phyloP scores from a whole-genome alignment of 2,329 filamentous ascomycete species.

The Colletotrichum eremochloae region DNA sequence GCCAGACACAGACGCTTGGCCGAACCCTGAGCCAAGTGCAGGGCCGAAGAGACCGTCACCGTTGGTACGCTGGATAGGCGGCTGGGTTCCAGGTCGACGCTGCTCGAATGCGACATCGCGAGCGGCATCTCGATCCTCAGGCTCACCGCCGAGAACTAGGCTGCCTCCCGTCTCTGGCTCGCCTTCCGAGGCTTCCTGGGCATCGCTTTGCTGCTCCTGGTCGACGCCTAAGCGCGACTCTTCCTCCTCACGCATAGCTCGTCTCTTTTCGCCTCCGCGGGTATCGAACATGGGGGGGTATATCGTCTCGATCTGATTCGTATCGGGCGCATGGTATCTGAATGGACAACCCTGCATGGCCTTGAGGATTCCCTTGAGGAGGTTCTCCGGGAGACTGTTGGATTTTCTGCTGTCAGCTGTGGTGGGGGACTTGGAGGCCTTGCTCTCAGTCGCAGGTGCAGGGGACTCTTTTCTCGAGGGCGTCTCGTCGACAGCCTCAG shows the following conservation, averaged over 20 bases:
- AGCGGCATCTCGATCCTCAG: constrained; percentile 79
- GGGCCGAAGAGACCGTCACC: constrained; percentile 68
- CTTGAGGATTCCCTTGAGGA: constrained; percentile 54
- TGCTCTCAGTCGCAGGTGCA: constrained; percentile 28
- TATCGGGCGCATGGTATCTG: constrained; percentile 42
- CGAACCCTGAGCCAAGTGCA: constrained; percentile 62
- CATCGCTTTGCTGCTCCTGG: constrained; percentile 62
- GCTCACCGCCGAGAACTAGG: constrained; percentile 90
- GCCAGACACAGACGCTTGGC: constrained; percentile 63
- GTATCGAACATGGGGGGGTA: constrained; percentile 84
- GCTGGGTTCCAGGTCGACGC: constrained; percentile 77
- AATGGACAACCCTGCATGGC: constrained; percentile 55
- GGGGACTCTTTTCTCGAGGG: constrained; percentile 52
- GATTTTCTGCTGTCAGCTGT: constrained; percentile 18
- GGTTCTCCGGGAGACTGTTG: constrained; percentile 42
- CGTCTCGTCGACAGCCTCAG: constrained; percentile 57
- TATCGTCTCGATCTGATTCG: constrained; percentile 44
- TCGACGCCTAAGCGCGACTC: constrained; percentile 63
- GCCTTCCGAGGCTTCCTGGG: constrained; percentile 72
- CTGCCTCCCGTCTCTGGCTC: constrained; percentile 86
- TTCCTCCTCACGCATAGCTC: constrained; percentile 81
- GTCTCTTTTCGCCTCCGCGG: constrained; percentile 84
- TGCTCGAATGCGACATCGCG: constrained; percentile 67
- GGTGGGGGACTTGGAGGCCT: constrained; percentile 2
- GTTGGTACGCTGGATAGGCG: constrained; percentile 78